Percentiles rank a stretch among this genome's conserved stretches.
Conservation (phyloP, 352 stramenopile genomes). For the Pythium chondricola region DNA sequence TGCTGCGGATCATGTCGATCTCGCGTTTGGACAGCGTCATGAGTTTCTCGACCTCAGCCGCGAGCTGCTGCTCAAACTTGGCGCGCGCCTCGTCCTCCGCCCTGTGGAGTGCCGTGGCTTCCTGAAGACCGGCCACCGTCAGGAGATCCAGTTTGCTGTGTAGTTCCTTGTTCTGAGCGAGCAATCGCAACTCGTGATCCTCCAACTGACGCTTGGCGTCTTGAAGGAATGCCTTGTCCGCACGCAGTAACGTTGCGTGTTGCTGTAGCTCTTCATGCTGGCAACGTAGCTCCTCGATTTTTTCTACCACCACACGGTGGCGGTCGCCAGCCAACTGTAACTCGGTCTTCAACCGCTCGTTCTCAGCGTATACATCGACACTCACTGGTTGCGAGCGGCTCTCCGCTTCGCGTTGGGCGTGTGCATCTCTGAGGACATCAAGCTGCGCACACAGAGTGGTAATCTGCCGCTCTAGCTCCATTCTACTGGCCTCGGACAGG, state of each 20-base stretch:
- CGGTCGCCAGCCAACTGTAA: slow-evolving; percentile 8
- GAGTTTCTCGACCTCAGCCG: slow-evolving; percentile 59
- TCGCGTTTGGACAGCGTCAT: slow-evolving; percentile 65
- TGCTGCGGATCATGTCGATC: slow-evolving; percentile 62
- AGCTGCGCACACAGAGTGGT: slow-evolving; percentile 34
- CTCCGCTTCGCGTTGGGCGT: slow-evolving; percentile 21
- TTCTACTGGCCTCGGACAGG: slow-evolving; percentile 36
- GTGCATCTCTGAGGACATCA: slow-evolving; percentile 39
- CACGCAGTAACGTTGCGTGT: slow-evolving; percentile 33
- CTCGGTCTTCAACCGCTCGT: slow-evolving; percentile 29
- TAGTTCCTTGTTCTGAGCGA: slow-evolving; percentile 30
- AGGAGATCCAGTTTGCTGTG: slow-evolving; percentile 30
- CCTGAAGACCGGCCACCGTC: slow-evolving; percentile 31
- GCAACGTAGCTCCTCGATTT: slow-evolving; percentile 15
- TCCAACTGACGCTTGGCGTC: slow-evolving; percentile 53
- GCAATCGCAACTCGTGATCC: slow-evolving; percentile 35
- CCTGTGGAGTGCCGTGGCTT: slow-evolving; percentile 29
- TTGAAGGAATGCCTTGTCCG: slow-evolving; percentile 59
- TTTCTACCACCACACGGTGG: not conserved
- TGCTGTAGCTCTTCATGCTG: slow-evolving; percentile 26
- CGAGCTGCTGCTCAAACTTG: slow-evolving; percentile 62
- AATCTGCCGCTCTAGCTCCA: slow-evolving; percentile 51
- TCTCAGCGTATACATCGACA: slow-evolving; percentile 25
- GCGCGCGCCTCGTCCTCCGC: slow-evolving; percentile 53
- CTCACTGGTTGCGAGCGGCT: not conserved